A percentile compares a stretch with the other conserved stretches of the same genome.
Conservation (phyloP, 768 basidiomycete genomes). For the Paxillus ammoniavirescens region DNA sequence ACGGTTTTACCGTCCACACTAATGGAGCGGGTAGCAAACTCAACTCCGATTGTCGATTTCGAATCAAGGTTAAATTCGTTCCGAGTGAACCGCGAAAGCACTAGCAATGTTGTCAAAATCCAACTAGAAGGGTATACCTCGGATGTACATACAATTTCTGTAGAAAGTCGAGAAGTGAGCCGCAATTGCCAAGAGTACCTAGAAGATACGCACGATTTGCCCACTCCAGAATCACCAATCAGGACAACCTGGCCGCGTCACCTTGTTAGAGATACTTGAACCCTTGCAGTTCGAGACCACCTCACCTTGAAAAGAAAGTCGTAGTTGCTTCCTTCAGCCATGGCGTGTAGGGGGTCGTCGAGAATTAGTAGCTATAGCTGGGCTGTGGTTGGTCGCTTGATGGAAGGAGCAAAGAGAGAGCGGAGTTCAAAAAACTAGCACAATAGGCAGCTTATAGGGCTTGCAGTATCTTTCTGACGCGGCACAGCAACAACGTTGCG, state of each 20-base stretch:
- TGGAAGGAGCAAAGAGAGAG: conserved; percentile 2
- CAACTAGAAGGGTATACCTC: neutral
- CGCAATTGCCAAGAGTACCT: neutral
- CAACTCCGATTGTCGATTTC: conserved; percentile 98
- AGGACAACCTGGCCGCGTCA: conserved; percentile 77
- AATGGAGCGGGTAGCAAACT: conserved; percentile 95
- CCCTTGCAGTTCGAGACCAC: neutral
- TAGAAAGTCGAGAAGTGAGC: neutral
- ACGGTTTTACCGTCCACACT: conserved; percentile 95
- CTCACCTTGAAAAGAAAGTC: conserved; percentile 98
- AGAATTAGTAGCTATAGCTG: conserved; percentile 6
- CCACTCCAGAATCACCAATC: conserved; percentile 98
- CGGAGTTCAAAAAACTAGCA: conserved; percentile 30
- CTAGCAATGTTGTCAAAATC: conserved; percentile 40
- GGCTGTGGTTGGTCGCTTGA: conserved; percentile 2
- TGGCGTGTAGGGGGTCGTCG: conserved; percentile 30
- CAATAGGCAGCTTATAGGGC: no score
- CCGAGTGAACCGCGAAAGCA: conserved; percentile 98
- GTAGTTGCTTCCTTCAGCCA: conserved; percentile 95
- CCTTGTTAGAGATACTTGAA: neutral
- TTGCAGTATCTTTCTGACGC: no score
- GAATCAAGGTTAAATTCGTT: conserved; percentile 99
- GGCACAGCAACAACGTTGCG: no score
- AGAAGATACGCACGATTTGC: conserved; percentile 86
- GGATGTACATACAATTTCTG: conserved; percentile 34